Evolutionary conservation across 768 basidiomycete genomes (phyloP), one percentile per base, ranked within the genome.

Genomic region (Rubroboletus satanas): DNA sequence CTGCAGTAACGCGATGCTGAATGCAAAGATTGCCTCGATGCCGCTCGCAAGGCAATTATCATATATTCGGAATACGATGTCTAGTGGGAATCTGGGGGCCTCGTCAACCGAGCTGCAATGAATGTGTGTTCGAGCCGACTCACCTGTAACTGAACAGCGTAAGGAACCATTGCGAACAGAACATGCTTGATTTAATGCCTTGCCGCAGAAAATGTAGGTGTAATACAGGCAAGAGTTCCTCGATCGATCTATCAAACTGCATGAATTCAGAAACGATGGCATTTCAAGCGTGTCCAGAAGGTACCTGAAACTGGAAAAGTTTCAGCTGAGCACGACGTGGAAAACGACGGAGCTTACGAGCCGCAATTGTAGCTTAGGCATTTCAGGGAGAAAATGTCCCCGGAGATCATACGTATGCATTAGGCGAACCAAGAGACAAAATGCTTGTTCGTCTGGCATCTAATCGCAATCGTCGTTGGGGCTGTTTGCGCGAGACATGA

Each of bases 381-480:
- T 99, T 66, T 99, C 96, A 4, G 97, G 95, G n/a, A 98, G 77
- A 73, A 94, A 99, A 73, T 98, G 96, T 1, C 93, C 93, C 42
- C 96, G 85, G 3, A 98, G 78, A 70, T 96, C 95, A 67, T 99
- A 98, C 1, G 95, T 90, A 56, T 97, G 79, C 97, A 98, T 98
- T 15, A 99, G 73, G 50, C 97, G 80, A 29, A 98, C 94, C 10
- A 98, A 80, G 11, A 98, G 82, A 59, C 90, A 96, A 71, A 99
- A 99, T 0, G 96, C 96, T 73, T 98, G 96, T 74, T 99, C 97
- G 58, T 98, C 97, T 23, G 97, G 97, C 97, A 99, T 99, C 96
- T 98, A 57, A 15, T 36, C 28, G 23, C 18, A 44, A 32, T 39
- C n/a, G 15, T 52, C 3, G 5, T 29, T 17, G 7, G 18, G 14